Evolutionary conservation across 2,329 filamentous ascomycete genomes (phyloP).

Genomic region (Colletotrichum brevisporum): DNA sequence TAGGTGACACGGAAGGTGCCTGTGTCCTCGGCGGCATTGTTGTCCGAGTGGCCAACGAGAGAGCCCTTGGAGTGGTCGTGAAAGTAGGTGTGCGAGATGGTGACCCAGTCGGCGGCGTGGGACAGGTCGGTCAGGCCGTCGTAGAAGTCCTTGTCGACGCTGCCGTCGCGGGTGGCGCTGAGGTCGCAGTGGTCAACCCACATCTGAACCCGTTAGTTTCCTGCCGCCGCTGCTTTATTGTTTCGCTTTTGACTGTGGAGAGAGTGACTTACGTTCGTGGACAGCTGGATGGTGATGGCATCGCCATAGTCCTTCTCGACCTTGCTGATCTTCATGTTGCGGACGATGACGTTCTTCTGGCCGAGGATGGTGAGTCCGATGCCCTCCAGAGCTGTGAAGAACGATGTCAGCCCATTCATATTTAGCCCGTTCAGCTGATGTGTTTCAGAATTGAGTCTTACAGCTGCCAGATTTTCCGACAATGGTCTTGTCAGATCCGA

Average conservation of each 20-base stretch:
- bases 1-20: slow-evolving; percentile 73
- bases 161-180: slow-evolving; percentile 60
- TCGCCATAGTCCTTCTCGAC: slow-evolving; percentile 68
- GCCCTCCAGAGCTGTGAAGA: slow-evolving; percentile 48
- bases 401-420: not conserved
- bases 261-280: slow-evolving; percentile 55
- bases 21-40: slow-evolving; percentile 66
- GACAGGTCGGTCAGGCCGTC: slow-evolving; percentile 74
- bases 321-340: slow-evolving; percentile 70
- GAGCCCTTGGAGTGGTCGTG: slow-evolving; percentile 70
- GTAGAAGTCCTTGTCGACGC: slow-evolving; percentile 74
- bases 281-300: slow-evolving; percentile 67
- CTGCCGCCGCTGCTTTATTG: too few species aligned
- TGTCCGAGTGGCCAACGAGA: slow-evolving; percentile 69
- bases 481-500: slow-evolving; percentile 59
- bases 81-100: slow-evolving; percentile 51
- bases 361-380: slow-evolving; percentile 65
- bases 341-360: slow-evolving; percentile 69
- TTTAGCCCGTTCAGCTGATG: not conserved
- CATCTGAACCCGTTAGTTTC: slow-evolving; percentile 42
- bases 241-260: too few species aligned
- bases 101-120: slow-evolving; percentile 72
- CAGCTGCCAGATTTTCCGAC: slow-evolving; percentile 50
- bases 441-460: not conserved
- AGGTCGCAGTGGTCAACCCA: slow-evolving; percentile 77